Base-by-base conservation (phyloP, 352 stramenopile species). In the Pythium apleroticum region DNA sequence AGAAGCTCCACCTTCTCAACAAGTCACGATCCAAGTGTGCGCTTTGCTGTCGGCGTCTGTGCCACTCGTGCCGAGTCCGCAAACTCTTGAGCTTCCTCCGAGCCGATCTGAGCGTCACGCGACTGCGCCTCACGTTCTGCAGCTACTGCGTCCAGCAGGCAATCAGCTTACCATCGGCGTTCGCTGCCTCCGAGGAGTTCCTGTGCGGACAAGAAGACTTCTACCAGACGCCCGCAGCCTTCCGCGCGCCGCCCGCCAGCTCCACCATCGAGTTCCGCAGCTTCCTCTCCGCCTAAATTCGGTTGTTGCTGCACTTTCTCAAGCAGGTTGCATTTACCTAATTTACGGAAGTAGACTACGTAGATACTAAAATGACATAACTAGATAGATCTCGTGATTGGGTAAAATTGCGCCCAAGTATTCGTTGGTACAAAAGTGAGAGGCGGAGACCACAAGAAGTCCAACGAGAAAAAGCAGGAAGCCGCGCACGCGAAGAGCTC, bases 41-140 rank as follows among this genome's bases (percentile, higher is more conserved):
- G 35, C 60, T 66, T 0, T 66, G 60, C 22, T 28, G 25, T n/a
- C 60, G 60, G 7, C 37, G 39, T 20, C 20, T 66, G 24, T 66
- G 60, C 30, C 25, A 37, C 50, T 53, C 50, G 60, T 66, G 60
- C 8, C 60, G 60, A 22, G 37, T 66, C 10, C 60, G 60, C 25
- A 66, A 66, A 24, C 22, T 54, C 27, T 50, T 66, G 50, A 56
- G 25, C 35, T 66, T 60, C 30, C 9, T 60, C 9, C 33, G 59
- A 17, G n/a, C 10, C 19, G 60, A 66, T 30, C 52, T 49, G 19
- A 60, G 33, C 31, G 27, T 54, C 25, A 48, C 31, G 15, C 33
- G 37, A 3, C 14, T 48, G 37, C 60, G 60, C 3, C 17, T 66
- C 25, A 66, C 60, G 22, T 66, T 66, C 60, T 66, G 60, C 22